Evolutionary conservation across 768 basidiomycete genomes (phyloP), one percentile per base, ranked within the genome.

Genomic region (Tephrocybe sp.): DNA sequence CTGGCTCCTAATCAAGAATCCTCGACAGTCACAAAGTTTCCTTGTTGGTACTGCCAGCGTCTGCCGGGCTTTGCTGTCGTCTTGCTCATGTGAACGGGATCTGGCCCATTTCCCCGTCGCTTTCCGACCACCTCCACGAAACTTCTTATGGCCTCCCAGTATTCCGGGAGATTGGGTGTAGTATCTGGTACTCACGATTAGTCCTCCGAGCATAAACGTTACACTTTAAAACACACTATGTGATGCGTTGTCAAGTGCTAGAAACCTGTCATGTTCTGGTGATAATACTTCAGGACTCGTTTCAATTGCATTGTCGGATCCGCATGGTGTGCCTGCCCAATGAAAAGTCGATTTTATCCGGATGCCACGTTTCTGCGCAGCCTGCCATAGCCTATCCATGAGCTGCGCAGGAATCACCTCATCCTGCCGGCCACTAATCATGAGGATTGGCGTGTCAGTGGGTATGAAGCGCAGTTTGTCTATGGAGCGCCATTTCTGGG

Each of bases 401-500:
- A 88, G 83, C 42, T 66, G 63, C 3, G 71, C 68, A 10, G 83
- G 84, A 2, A 91, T 79, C 1, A 89, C 73, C 50, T 79, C 75
- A 57, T 91, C 87, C 11, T 47, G 45, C 11, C 56, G 27, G 8
- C 91, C 91, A 34, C 83, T 83, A 30, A 94, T 68, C 73, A 94
- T 83, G 9, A 94, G 71, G 4, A 93, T 80, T 0, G 90, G 90
- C 2, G 74, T 74, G 1, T 59, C 63, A 11, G 67, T 60, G 0
- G 84, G 82, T 19, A 88, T 77, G n/a, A 64, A 57, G 0, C 69
- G 68, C 16, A 87, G 67, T 58, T 81, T 80, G 4, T 73, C 68
- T 2, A 76, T 77, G 0, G 89, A 89, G 52, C 84, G 80, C 93
- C 93, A 95, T 59, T 80, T 83, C 63, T 94, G 82, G 47, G 87